Base-by-base conservation (phyloP, 2,329 filamentous ascomycete species). In the Aspergillus quadrilineatus region DNA sequence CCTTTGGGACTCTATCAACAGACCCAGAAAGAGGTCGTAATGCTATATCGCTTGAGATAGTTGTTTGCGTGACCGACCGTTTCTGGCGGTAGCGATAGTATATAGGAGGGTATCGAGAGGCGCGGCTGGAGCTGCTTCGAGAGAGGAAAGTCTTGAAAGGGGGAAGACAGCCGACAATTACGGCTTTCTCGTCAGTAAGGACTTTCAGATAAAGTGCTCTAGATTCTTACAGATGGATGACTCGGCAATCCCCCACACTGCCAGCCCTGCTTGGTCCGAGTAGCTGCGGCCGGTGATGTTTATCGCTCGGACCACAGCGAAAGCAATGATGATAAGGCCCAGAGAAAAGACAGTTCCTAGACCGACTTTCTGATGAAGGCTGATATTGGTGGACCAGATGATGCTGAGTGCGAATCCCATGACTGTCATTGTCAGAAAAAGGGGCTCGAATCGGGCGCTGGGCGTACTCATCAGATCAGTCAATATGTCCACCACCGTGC, bases 371-470 rank as follows among this genome's bases (percentile, higher is more conserved):
- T 70, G 68, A 28, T 57, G 59, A 14, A 47, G 10, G 43, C 60
- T 67, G 34, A 72, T 66, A 12, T 58, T 62, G 6, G 69, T 60
- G 10, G 65, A 63, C 48, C 63, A 64, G 17, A 72, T 59, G 9
- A 73, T 63, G 6, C 60, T 56, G 5, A 72, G 56, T 1, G 67
- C 68, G 12, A 73, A 63, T 2, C 58, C 57, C 67, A 70, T 73
- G 28, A 73, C 68, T 71, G 15, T 50, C 36, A 29, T 46, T 12
- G 8, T 45, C 44, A 51, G 9, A n/a, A 4, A 6, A 17, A 15
- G 3, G 5, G 17, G 6, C 4, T 8, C 15, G 28, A 12, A 14
- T 7, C 15, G 5, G 14, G 3, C 2, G 5, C n/a, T 32, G 36
- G 43, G 39, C 57, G 26, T 63, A 68, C 65, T 64, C 42, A 68